A percentile compares a stretch with the other conserved stretches of the same genome.
These are phyloP conservation scores for Lepraria neglecta DNA, from an alignment of 495 filamentous ascomycete genomes.

Conservation along the genomic window DNA sequence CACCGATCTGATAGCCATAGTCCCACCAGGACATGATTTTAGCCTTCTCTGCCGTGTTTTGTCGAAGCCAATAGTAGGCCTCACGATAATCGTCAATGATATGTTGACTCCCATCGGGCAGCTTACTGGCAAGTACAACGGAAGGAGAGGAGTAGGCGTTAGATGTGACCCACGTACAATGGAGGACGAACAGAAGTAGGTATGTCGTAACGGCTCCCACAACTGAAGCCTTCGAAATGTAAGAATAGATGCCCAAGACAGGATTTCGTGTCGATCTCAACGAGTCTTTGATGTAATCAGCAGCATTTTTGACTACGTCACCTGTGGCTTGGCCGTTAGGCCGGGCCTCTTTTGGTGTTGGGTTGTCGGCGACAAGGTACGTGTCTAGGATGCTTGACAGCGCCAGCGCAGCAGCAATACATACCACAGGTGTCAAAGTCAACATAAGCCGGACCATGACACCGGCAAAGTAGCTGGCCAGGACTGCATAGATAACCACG, in stretches of 20 bases:
- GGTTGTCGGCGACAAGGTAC: constrained; percentile 58
- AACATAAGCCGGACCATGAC: constrained; percentile 99
- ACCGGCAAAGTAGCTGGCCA: constrained; percentile 95
- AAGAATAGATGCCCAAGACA: constrained; percentile 75
- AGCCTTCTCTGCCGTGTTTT: constrained; percentile 88
- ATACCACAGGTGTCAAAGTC: constrained; percentile 93
- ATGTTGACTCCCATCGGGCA: constrained; percentile 93
- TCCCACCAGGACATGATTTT: constrained; percentile 99
- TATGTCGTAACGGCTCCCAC: constrained; percentile 68
- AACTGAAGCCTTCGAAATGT: constrained; percentile 68
- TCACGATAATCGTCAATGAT: constrained; percentile 99
- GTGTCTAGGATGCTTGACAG: constrained; percentile 84
- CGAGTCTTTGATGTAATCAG: constrained; percentile 30
- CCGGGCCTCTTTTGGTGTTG: constrained; percentile 39
- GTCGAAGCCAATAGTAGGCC: constrained; percentile 98
- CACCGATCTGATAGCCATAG: constrained; percentile 99
- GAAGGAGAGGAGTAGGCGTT: constrained; percentile 98
- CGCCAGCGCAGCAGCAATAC: constrained; percentile 86
- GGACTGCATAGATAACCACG: constrained; percentile 90
- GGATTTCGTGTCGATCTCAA: constrained; percentile 68
- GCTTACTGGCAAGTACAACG: constrained; percentile 84
- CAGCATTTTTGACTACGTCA: constrained; percentile 32
- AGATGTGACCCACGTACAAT: constrained; percentile 99
- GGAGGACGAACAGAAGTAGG: constrained; percentile 86
- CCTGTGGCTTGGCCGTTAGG: constrained; percentile 41